Conservation (phyloP, 2,329 filamentous ascomycete species). For the Penicillium capsulatum region DNA sequence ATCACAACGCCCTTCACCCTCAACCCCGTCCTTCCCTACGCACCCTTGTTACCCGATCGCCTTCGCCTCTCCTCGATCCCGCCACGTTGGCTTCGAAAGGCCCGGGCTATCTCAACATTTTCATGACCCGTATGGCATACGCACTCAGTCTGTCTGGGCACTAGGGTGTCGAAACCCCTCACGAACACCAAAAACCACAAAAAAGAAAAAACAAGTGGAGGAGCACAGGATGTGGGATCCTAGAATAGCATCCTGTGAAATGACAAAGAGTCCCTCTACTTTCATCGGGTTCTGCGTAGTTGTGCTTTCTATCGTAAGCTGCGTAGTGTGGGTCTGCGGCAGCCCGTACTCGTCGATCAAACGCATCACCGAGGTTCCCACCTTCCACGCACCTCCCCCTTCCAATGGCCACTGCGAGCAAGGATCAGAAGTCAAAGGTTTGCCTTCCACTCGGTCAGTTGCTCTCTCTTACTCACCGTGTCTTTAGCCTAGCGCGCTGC, state of each 20-base stretch:
- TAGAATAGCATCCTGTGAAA: constrained; percentile 27
- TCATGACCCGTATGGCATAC: constrained; percentile 2
- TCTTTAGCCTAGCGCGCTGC: constrained; percentile 67
- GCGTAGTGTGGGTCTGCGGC: constrained; percentile 17
- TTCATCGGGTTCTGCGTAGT: constrained; percentile 1
- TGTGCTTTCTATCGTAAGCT: constrained; percentile 5
- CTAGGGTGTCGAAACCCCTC: too few species aligned
- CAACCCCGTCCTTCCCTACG: not conserved
- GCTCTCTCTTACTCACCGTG: constrained; percentile 33
- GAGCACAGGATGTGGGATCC: constrained; percentile 21
- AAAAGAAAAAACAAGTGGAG: constrained; percentile 24
- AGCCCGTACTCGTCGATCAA: constrained; percentile 16
- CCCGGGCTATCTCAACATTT: constrained; percentile 5
- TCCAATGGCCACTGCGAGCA: constrained; percentile 33
- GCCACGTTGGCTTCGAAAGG: too few species aligned
- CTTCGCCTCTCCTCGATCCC: too few species aligned
- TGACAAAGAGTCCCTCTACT: constrained; percentile 28
- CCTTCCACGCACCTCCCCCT: constrained; percentile 4
- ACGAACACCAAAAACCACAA: too few species aligned
- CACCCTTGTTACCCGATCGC: not conserved
- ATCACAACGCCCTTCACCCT: not conserved
- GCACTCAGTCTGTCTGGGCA: too few species aligned
- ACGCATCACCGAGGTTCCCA: constrained; percentile 19
- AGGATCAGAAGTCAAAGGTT: constrained; percentile 40
- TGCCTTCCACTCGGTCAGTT: constrained; percentile 3